These are phyloP conservation scores for Suhomyces kunorum DNA, from an alignment of 1,139 yeast species.

Conservation along the genomic window DNA sequence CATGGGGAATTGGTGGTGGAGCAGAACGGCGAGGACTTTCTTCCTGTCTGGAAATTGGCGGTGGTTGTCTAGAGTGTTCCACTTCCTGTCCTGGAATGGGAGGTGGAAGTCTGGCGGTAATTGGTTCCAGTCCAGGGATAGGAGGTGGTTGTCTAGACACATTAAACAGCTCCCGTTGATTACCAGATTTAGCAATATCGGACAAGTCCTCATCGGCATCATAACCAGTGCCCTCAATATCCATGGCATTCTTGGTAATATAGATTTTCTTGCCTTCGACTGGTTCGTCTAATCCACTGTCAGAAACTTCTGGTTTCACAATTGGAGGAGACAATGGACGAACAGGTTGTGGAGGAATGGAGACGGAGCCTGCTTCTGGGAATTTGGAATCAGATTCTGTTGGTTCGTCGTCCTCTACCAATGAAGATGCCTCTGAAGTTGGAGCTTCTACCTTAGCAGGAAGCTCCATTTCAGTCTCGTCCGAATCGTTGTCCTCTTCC, in stretches of 20 bases:
- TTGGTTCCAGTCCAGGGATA: conserved; percentile 1
- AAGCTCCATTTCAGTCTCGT: background rate
- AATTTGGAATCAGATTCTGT: conserved; percentile 24
- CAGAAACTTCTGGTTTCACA: conserved; percentile 18
- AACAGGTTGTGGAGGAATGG: conserved; percentile 17
- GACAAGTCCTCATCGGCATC: conserved; percentile 50
- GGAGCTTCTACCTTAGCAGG: background rate
- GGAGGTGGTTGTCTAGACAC: conserved; percentile 10
- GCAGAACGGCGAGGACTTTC: background rate
- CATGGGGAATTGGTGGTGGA: conserved; percentile 10
- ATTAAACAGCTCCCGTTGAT: background rate
- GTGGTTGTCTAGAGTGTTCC: background rate
- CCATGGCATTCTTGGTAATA: conserved; percentile 19
- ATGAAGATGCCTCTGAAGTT: conserved; percentile 24
- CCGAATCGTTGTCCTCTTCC: background rate
- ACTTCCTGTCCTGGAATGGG: background rate
- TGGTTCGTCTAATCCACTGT: conserved; percentile 22
- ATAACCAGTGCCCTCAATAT: conserved; percentile 41
- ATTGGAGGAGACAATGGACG: conserved; percentile 15
- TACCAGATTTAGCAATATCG: conserved; percentile 27
- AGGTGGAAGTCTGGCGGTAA: background rate
- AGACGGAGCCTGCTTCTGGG: conserved; percentile 20
- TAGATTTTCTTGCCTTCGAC: conserved; percentile 16
- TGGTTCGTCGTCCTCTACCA: conserved; percentile 34
- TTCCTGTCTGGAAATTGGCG: background rate